These are phyloP conservation scores for Cupressus sempervirens DNA, from an alignment of 75 land plant genomes.

Conservation along the genomic window DNA sequence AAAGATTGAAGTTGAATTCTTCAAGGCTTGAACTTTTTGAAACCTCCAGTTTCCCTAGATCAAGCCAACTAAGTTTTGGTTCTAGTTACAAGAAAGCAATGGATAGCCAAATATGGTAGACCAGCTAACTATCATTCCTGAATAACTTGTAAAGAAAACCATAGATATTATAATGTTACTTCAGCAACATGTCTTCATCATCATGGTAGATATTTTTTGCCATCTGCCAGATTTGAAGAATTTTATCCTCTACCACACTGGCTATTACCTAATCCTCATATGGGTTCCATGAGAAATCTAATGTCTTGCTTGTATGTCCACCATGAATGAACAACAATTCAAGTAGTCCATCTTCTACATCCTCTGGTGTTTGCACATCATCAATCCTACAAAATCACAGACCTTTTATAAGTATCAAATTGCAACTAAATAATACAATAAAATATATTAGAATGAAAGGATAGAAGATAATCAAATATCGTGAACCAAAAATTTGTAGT, in stretches of 20 bases:
- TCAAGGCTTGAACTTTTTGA: background rate
- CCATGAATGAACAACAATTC: no score
- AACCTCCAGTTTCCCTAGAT: background rate
- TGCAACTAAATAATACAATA: no score
- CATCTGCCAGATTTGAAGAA: constrained; percentile 96
- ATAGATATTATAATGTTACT: constrained; percentile 17
- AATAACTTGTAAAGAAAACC: background rate
- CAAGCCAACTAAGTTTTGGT: background rate
- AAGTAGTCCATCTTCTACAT: no score
- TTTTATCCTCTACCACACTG: constrained; percentile 92
- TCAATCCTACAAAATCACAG: no score
- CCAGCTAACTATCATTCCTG: background rate
- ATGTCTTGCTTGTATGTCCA: constrained; percentile 93
- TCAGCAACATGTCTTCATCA: constrained; percentile 64
- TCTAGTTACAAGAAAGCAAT: background rate
- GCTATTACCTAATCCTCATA: constrained; percentile 86
- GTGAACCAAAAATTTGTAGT: no score
- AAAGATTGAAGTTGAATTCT: background rate
- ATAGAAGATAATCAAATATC: no score
- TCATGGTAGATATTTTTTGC: constrained; percentile 96
- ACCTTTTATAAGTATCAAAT: no score
- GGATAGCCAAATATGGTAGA: background rate
- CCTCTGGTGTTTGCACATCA: no score
- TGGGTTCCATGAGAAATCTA: constrained; percentile 91
- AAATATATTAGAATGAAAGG: no score